These are phyloP conservation scores for Ilyonectria mors-panacis DNA, from an alignment of 2,329 filamentous ascomycete species.

Conservation along the genomic window DNA sequence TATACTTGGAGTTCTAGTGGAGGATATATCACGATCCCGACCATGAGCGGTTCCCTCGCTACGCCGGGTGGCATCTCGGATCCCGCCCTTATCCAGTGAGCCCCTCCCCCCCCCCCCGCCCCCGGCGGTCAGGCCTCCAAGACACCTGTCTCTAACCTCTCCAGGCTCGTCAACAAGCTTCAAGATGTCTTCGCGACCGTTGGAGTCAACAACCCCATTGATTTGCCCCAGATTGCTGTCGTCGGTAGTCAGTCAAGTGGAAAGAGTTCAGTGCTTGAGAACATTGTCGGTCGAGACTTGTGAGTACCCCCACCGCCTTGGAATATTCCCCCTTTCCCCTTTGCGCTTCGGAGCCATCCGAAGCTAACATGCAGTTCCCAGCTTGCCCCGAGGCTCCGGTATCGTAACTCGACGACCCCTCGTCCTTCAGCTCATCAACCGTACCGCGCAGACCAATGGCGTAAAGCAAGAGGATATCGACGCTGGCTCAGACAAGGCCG, in stretches of 20 bases:
- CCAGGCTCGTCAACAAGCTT: slow-evolving; percentile 94
- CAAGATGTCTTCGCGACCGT: slow-evolving; percentile 99
- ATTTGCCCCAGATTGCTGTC: slow-evolving; percentile 97
- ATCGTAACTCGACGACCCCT: slow-evolving; percentile 97
- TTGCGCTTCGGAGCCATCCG: slow-evolving; percentile 18
- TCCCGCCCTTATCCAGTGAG: slow-evolving; percentile 76
- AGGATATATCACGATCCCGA: slow-evolving; percentile 36
- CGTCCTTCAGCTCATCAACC: slow-evolving; percentile 98
- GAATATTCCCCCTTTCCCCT: slow-evolving; percentile 25
- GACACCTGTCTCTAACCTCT: slow-evolving; percentile 40
- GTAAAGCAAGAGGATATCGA: slow-evolving; percentile 76
- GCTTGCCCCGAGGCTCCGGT: slow-evolving; percentile 95
- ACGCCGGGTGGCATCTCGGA: slow-evolving; percentile 74
- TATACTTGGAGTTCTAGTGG: slow-evolving; percentile 28
- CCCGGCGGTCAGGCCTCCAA: slow-evolving; percentile 33
- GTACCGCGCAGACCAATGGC: slow-evolving; percentile 82
- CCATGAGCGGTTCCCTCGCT: slow-evolving; percentile 57
- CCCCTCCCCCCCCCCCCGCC: too few species aligned
- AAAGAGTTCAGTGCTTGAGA: slow-evolving; percentile 99
- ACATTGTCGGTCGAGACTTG: slow-evolving; percentile 99
- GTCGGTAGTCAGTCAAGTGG: slow-evolving; percentile 99
- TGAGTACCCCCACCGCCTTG: slow-evolving; percentile 65
- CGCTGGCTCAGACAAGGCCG: slow-evolving; percentile 83
- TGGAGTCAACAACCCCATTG: slow-evolving; percentile 99
- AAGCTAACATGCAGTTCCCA: slow-evolving; percentile 56